Conservation (phyloP, 2,329 filamentous ascomycete species). For the Diplodia scrobiculata region DNA sequence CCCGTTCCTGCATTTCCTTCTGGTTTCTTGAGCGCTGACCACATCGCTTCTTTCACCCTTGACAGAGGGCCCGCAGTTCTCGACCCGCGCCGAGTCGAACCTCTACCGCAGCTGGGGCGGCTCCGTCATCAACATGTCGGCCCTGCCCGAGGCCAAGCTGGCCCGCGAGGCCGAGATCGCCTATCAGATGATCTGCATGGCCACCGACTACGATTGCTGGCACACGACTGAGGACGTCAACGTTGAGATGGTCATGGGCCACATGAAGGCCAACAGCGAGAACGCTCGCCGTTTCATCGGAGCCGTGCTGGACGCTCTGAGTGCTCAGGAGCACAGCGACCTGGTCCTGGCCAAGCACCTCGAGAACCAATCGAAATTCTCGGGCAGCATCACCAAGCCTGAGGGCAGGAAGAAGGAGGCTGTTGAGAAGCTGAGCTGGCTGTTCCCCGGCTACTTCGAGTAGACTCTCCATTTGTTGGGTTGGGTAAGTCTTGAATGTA, state of each 20-base stretch:
- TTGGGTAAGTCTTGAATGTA: neutral
- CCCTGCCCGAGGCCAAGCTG: conserved; percentile 91
- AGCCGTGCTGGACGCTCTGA: conserved; percentile 83
- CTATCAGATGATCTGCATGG: conserved; percentile 99
- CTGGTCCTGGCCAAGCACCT: conserved; percentile 80
- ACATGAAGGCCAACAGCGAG: conserved; percentile 89
- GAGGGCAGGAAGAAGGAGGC: conserved; percentile 73
- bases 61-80: conserved; percentile 91
- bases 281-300: conserved; percentile 85
- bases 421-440: conserved; percentile 76
- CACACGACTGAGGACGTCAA: conserved; percentile 76
- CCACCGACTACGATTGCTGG: conserved; percentile 99
- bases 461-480: neutral
- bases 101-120: conserved; percentile 95
- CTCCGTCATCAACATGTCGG: conserved; percentile 97
- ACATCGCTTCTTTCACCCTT: neutral
- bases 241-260: conserved; percentile 94
- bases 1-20: conserved; percentile 40
- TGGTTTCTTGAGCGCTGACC: conserved; percentile 39
- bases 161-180: conserved; percentile 93
- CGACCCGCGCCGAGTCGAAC: conserved; percentile 90
- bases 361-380: conserved; percentile 73
- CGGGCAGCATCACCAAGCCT: conserved; percentile 79
- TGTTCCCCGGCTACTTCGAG: conserved; percentile 78
- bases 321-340: conserved; percentile 72